Percentiles rank a stretch among this genome's conserved stretches.
Evolutionary conservation across 257 asterid species (phyloP).

Genomic region (Solanum dulcamara): DNA sequence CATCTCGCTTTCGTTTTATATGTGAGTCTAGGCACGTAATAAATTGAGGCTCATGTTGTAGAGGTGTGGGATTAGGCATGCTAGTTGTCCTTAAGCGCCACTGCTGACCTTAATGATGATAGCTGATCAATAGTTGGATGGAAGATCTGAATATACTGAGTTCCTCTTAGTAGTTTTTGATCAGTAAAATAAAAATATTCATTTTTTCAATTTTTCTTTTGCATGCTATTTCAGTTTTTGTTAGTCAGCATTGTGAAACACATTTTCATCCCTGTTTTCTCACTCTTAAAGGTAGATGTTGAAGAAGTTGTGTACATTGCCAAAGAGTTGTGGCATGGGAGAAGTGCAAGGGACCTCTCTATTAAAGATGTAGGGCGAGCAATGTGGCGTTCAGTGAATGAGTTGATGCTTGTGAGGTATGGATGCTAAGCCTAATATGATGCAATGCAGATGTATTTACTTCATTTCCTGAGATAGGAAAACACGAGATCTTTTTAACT

Average conservation of each 20-base stretch:
- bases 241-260: not conserved
- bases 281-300: slow-evolving; percentile 68
- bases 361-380: slow-evolving; percentile 86
- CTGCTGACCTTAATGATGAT: not conserved
- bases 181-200: not conserved
- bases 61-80: not conserved
- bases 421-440: not conserved
- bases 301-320: slow-evolving; percentile 76
- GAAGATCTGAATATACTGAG: not conserved
- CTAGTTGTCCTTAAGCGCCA: not conserved
- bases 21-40: not conserved
- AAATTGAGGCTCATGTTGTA: not conserved
- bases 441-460: not conserved
- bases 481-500: not conserved
- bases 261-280: not conserved
- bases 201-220: not conserved
- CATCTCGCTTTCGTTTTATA: not conserved
- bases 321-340: slow-evolving; percentile 94
- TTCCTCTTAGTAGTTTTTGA: not conserved
- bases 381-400: slow-evolving; percentile 95
- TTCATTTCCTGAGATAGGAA: not conserved
- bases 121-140: not conserved
- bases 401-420: slow-evolving; percentile 83
- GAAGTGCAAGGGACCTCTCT: slow-evolving; percentile 82
- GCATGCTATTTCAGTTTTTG: not conserved